Base-by-base conservation (phyloP, 2,329 filamentous ascomycete genomes). In the Aspergillus japonicus region DNA sequence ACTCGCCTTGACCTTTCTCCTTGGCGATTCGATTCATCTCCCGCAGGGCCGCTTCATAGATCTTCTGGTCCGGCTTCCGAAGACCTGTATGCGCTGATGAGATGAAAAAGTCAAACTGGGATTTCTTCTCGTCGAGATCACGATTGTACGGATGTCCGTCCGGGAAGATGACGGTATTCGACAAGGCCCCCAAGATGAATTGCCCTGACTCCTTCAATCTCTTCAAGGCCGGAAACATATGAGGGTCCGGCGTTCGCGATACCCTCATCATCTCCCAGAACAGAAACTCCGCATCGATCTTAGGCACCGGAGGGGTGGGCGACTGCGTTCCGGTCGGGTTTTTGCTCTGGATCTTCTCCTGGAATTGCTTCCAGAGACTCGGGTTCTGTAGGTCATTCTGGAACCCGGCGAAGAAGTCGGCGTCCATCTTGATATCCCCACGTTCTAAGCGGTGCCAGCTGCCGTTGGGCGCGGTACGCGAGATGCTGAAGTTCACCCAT, bases 401-500 rank as follows among this genome's bases (percentile, higher is more conserved):
- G 81, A 97, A 98, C 1, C 83, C 85, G 0, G 78, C 72, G 75
- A 94, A 97, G 81, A 93, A 98, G 8, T 77, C 75, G 12, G 83
- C 80, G 71, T 96, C 87, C 74, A 97, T 81, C 26, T 84, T 81
- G 61, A 96, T 89, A 62, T 92, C 87, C 61, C 94, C 94, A 59
- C 89, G 88, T 75, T 99, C 95, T 50, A 98, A 83, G 48, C 84
- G 85, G 71, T 96, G 92, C 94, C 94, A 98, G 72, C 86, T 89
- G 47, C 95, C 95, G 65, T 87, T 78, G 2, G 92, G 92, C 0
- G 88, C 86, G 2, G 89, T 87, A 68, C 85, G 85, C 55, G 91
- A 92, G 71, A 98, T 95, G 67, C 90, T 90, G 78, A 89, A 89
- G 80, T 98, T 98, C 68, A 98, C 84, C 88, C 92, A 98, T 71